Conservation (phyloP, 305 asterid genomes). For the Nicotiana rustica region DNA sequence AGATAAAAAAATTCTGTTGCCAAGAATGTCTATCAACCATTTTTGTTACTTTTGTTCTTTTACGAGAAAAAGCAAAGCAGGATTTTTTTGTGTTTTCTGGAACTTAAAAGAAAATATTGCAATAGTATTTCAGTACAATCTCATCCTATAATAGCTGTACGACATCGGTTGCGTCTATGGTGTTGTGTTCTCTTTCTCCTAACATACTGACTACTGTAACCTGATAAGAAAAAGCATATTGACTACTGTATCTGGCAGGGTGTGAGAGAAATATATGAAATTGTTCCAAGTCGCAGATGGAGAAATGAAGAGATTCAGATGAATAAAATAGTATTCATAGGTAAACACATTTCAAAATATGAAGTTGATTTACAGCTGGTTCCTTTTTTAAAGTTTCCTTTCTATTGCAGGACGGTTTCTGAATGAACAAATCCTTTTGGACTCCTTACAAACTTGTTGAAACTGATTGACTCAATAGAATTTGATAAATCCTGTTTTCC, state of each 20-base stretch:
- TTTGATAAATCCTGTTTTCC: not conserved
- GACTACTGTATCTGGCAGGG: constrained; percentile 56
- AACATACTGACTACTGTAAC: not conserved
- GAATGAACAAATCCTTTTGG: constrained; percentile 65
- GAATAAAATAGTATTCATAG: constrained; percentile 88
- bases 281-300: constrained; percentile 87
- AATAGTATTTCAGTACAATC: not conserved
- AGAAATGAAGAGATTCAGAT: constrained; percentile 67
- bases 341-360: constrained; percentile 44
- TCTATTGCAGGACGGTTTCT: constrained; percentile 68
- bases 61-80: no score
- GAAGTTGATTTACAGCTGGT: not conserved
- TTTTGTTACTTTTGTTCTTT: not conserved
- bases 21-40: not conserved
- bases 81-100: not conserved
- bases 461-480: constrained; percentile 26
- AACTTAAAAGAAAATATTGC: not conserved
- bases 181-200: not conserved
- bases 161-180: not conserved
- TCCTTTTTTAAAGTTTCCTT: constrained; percentile 5
- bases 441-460: constrained; percentile 55
- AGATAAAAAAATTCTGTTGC: not conserved
- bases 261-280: constrained; percentile 95
- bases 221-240: no score
- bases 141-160: not conserved